Base-by-base conservation (phyloP, 2,329 filamentous ascomycete genomes). In the Paraphoma sp. region DNA sequence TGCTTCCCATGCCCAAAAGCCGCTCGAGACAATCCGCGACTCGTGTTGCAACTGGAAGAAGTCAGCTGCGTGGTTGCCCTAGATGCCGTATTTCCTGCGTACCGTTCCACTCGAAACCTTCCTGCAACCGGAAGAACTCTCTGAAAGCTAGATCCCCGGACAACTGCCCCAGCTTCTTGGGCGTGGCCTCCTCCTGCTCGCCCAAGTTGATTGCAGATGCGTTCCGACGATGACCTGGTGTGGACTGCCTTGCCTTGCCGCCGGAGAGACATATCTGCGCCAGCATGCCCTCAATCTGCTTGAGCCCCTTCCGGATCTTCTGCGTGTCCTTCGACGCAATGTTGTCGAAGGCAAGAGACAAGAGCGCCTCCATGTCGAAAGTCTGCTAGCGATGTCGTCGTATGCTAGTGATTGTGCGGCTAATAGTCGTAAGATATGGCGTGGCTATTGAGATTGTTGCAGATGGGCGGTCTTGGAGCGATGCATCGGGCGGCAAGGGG, bases 31-130 rank as follows among this genome's bases (percentile, higher is more conserved):
- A 96, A 51, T 89, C 87, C 59, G 97, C 89, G 58, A 98, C 84
- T 58, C 93, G 88, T 79, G 92, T 88, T 12, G 92, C 89, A 53
- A 98, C 92, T 87, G 14, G 33, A 10, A 36, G 9, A 42, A 1
- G 16, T 16, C 29, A 18, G 8, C 31, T 10, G n/a, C 43, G 47
- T 16, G 7, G 30, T 28, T 31, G 12, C 14, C 42, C 33, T 14
- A 3, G 6, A 11, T 43, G 28, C 17, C 23, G 12, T 18, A 44
- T 7, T 40, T 23, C 18, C 50, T 46, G 14, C 79, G 57, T 75
- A 88, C 86, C 84, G 80, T 99, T 99, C 91, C 93, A 98, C 80
- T 98, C 92, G 74, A 99, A 99, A 2, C 93, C 92, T 73, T 98
- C 93, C 77, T 99, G 95, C 64, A 98, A 77, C 76, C 96, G 92